Conservation (phyloP, 2,329 filamentous ascomycete species). For the Laburnicola sp. region DNA sequence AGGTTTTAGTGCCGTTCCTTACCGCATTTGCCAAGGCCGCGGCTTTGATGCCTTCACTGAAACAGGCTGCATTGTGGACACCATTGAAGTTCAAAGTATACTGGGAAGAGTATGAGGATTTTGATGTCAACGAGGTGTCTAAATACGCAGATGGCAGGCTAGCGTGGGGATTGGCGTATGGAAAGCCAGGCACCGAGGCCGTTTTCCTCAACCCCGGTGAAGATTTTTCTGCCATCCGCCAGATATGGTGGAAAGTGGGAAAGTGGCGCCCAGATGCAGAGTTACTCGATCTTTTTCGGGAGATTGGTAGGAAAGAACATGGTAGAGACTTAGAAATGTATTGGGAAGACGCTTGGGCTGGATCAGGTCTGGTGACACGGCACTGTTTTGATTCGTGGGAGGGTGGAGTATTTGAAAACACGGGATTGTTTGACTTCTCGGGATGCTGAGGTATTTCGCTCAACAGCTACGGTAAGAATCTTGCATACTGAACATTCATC, state of each 20-base stretch:
- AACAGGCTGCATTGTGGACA: not conserved
- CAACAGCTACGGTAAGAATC: too few species aligned
- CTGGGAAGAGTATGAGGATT: not conserved
- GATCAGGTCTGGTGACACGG: not conserved
- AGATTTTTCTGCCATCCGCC: not conserved
- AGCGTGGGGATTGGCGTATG: conserved; percentile 7
- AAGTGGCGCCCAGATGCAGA: conserved; percentile 11
- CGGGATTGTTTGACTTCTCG: too few species aligned
- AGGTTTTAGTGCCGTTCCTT: conserved; percentile 20
- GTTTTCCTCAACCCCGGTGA: conserved; percentile 1
- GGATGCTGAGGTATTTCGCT: too few species aligned
- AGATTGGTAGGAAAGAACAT: conserved; percentile 8
- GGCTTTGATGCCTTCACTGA: conserved; percentile 13
- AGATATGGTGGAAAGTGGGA: conserved; percentile 11
- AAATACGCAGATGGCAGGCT: not conserved
- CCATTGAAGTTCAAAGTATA: not conserved
- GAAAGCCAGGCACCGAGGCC: not conserved
- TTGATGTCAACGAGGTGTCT: not conserved
- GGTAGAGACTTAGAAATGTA: conserved; percentile 3
- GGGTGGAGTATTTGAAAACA: too few species aligned
- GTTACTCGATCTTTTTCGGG: conserved; percentile 2
- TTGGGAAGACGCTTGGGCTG: conserved; percentile 4
- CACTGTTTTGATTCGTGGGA: not conserved
- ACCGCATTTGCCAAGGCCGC: conserved; percentile 22
- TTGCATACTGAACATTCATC: too few species aligned